phyloP scores from a whole-genome alignment of 257 asterid genomes.

The Solanum ossicruentum region DNA sequence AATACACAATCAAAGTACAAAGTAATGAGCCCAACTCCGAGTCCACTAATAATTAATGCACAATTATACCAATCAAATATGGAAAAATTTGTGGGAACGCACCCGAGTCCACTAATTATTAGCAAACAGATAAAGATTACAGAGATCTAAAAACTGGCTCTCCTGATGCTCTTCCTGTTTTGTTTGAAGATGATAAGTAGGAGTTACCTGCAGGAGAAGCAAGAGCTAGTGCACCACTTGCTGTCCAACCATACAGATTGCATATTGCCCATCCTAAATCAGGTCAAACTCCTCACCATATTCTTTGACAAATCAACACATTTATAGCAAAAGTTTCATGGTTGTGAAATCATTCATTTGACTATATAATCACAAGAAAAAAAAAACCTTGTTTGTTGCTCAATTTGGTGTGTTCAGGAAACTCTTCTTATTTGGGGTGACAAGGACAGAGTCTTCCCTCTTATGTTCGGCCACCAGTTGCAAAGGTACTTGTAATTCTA shows the following conservation, averaged over 20 bases:
- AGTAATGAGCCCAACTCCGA: no score
- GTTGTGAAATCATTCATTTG: neutral
- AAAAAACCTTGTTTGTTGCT: neutral
- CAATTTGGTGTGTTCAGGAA: constrained; percentile 26
- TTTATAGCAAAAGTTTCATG: neutral
- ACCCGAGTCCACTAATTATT: neutral
- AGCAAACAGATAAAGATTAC: neutral
- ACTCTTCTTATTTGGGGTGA: constrained; percentile 67
- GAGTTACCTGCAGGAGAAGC: constrained; percentile 35
- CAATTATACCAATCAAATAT: neutral
- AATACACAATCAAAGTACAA: neutral
- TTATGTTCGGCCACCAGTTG: constrained; percentile 35
- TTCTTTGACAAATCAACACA: neutral
- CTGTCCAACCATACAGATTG: constrained; percentile 14
- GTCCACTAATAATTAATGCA: no score
- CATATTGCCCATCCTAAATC: constrained; percentile 17
- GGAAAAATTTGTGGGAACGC: neutral
- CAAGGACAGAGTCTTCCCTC: constrained; percentile 53
- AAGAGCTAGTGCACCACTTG: constrained; percentile 41
- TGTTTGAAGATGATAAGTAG: constrained; percentile 28
- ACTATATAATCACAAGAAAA: neutral
- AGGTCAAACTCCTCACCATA: constrained; percentile 12
- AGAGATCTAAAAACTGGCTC: neutral
- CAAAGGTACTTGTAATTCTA: constrained; percentile 23
- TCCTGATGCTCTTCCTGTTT: neutral